Conservation (phyloP, 148 eudicot species). For the Arctostaphylos glauca region DNA sequence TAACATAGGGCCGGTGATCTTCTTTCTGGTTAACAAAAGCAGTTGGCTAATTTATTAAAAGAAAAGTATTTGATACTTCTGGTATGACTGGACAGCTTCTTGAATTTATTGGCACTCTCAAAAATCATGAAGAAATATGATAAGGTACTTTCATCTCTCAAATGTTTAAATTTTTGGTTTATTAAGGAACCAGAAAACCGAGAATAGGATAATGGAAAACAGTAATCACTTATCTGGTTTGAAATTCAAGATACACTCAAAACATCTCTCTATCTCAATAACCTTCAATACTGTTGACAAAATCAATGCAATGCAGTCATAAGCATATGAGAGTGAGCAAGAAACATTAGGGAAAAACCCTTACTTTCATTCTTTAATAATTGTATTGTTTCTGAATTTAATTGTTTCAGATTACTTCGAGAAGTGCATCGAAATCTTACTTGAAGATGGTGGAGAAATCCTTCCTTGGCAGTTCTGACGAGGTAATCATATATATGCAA, state of each 20-base stretch:
- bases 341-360: too few species aligned
- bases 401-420: constrained; percentile 45
- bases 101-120: constrained; percentile 38
- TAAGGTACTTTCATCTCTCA: constrained; percentile 22
- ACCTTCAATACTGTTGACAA: background rate
- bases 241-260: background rate
- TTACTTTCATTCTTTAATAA: background rate
- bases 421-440: constrained; percentile 63
- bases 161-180: background rate
- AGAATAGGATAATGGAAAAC: background rate
- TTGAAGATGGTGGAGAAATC: constrained; percentile 76
- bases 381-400: background rate
- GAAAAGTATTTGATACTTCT: background rate
- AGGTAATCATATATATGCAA: constrained; percentile 31
- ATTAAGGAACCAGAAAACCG: background rate
- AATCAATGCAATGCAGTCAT: background rate
- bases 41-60: background rate
- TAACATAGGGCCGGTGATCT: constrained; percentile 8
- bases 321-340: too few species aligned
- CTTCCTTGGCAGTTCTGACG: constrained; percentile 69
- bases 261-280: background rate
- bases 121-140: constrained; percentile 50
- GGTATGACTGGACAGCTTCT: constrained; percentile 23
- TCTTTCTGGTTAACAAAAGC: background rate
- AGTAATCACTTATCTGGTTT: background rate